Percentiles rank a stretch among this genome's conserved stretches.
phyloP scores from a whole-genome alignment of 179 eudicot species.

The Beta lomatogona region DNA sequence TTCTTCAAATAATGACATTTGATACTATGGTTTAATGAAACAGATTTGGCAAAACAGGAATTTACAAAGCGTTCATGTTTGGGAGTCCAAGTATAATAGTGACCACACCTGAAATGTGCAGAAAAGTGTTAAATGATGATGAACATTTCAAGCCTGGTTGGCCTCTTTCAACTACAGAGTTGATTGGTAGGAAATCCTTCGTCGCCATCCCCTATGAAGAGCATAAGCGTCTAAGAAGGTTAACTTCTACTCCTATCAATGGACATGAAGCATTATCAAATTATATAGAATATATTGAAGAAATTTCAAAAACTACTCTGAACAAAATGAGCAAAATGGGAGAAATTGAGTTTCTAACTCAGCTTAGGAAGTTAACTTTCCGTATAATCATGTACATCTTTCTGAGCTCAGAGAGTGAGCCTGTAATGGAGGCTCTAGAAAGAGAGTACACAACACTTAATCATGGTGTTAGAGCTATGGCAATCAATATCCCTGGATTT shows the following conservation, averaged over 20 bases:
- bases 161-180: constrained; percentile 48
- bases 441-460: constrained; percentile 63
- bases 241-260: constrained; percentile 77
- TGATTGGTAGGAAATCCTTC: constrained; percentile 75
- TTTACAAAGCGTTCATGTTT: constrained; percentile 73
- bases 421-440: constrained; percentile 59
- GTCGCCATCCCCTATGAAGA: constrained; percentile 55
- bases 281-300: constrained; percentile 63
- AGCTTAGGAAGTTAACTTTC: constrained; percentile 65
- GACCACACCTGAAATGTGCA: constrained; percentile 42
- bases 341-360: constrained; percentile 63
- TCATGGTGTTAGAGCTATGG: constrained; percentile 81
- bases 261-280: constrained; percentile 68
- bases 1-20: not conserved
- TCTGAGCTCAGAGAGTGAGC: constrained; percentile 66
- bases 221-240: constrained; percentile 65
- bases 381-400: constrained; percentile 68
- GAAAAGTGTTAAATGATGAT: constrained; percentile 43
- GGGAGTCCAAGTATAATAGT: constrained; percentile 67
- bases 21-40: not conserved
- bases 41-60: constrained; percentile 65
- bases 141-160: constrained; percentile 44
- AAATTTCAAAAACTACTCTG: constrained; percentile 41
- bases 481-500: constrained; percentile 81
- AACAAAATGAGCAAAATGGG: constrained; percentile 64